Evolutionary conservation across 2,329 filamentous ascomycete species (phyloP).

Genomic region (Hymenoscyphus repandus): DNA sequence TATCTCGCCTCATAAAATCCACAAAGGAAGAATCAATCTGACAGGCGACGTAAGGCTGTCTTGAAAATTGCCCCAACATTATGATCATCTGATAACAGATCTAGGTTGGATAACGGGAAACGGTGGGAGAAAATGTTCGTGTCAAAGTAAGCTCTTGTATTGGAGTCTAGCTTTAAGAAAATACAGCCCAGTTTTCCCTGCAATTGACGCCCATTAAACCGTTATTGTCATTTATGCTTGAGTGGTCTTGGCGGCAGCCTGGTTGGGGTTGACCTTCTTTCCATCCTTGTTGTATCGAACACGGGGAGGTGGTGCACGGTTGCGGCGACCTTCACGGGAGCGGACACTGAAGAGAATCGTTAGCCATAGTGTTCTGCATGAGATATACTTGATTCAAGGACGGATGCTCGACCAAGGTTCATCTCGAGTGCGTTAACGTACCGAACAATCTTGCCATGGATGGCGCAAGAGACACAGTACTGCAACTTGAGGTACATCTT

Average conservation of each 20-base stretch:
- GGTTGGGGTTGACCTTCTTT: constrained; percentile 82
- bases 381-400: constrained; percentile 24
- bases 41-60: too few relatives aligned
- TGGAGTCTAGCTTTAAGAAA: constrained; percentile 18
- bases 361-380: constrained; percentile 36
- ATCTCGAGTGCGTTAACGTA: constrained; percentile 61
- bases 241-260: constrained; percentile 32
- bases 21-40: too few relatives aligned
- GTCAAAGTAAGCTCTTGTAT: constrained; percentile 14
- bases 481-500: constrained; percentile 99
- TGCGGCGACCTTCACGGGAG: constrained; percentile 92
- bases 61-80: too few relatives aligned
- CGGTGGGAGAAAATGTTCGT: background rate
- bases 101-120: too few relatives aligned
- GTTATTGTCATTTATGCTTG: constrained; percentile 24
- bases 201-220: constrained; percentile 20
- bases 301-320: constrained; percentile 95
- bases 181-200: constrained; percentile 20
- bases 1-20: too few relatives aligned
- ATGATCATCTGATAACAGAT: too few relatives aligned
- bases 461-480: constrained; percentile 99
- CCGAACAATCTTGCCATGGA: constrained; percentile 99
- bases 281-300: constrained; percentile 99
- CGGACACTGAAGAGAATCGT: constrained; percentile 66
- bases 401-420: constrained; percentile 54